phyloP scores from a whole-genome alignment of 2,329 filamentous ascomycete species.

The Sclerotinia trifoliorum region DNA sequence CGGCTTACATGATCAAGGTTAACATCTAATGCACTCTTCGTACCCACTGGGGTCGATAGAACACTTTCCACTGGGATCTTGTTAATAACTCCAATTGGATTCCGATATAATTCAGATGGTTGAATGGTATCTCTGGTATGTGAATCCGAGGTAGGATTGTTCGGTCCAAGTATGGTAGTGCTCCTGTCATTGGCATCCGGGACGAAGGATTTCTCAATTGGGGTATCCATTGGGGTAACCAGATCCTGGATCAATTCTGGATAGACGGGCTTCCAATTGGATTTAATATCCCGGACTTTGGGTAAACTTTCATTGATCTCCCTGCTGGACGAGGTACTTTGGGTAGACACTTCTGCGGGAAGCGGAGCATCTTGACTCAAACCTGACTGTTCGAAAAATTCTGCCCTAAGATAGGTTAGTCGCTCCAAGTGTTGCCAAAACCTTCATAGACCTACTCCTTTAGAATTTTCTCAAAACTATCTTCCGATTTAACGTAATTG shows the following conservation, averaged over 20 bases:
- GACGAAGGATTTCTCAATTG: conserved; percentile 16
- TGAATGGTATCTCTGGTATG: conserved; percentile 31
- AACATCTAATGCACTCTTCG: conserved; percentile 22
- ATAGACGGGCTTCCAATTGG: conserved; percentile 27
- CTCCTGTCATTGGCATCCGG: conserved; percentile 16
- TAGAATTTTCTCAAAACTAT: conserved; percentile 47
- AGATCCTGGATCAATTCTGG: conserved; percentile 30
- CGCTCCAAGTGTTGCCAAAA: not conserved
- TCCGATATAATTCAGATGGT: conserved; percentile 31
- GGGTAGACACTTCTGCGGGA: conserved; percentile 10
- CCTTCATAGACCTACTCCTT: conserved; percentile 43
- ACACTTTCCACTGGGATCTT: conserved; percentile 28
- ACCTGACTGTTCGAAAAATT: conserved; percentile 28
- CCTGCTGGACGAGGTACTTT: conserved; percentile 18
- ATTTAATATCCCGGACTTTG: conserved; percentile 16
- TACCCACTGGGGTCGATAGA: conserved; percentile 30
- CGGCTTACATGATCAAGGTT: conserved; percentile 23
- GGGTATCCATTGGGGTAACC: conserved; percentile 24
- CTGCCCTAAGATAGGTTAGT: conserved; percentile 27
- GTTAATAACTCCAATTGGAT: conserved; percentile 24
- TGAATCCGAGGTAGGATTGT: conserved; percentile 23
- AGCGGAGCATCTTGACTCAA: conserved; percentile 20
- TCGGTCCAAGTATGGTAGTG: conserved; percentile 21
- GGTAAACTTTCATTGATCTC: conserved; percentile 2
- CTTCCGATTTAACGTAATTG: conserved; percentile 36